Conservation (phyloP, 805 yeast genomes). For the Saccharomycopsis selenospora region DNA sequence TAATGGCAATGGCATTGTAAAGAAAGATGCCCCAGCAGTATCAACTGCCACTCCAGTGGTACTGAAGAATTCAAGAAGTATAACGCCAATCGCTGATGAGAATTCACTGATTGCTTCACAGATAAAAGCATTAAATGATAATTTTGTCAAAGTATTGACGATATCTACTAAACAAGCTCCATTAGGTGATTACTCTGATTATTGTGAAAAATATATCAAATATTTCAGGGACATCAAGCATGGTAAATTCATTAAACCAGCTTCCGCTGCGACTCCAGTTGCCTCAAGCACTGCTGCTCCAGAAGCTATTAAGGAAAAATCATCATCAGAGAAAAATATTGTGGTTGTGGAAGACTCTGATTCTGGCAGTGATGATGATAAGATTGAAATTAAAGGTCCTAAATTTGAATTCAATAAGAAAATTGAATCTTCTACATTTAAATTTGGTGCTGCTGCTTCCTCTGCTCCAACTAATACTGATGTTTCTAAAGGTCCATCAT, state of each 20-base stretch:
- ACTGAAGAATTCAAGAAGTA: too few species aligned
- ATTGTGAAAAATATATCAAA: constrained; percentile 20
- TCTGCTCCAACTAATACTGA: constrained; percentile 2
- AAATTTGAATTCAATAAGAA: constrained; percentile 6
- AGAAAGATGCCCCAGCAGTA: background rate
- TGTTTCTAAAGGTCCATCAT: constrained; percentile 16
- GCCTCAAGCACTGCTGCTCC: background rate
- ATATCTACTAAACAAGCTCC: constrained; percentile 16
- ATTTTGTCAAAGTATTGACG: constrained; percentile 13
- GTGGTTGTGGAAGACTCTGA: background rate
- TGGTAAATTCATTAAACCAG: background rate
- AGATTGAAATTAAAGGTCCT: constrained; percentile 18
- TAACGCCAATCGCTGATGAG: background rate
- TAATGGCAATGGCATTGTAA: background rate
- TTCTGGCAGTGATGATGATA: constrained; percentile 5
- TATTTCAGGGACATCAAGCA: constrained; percentile 15
- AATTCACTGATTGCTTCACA: constrained; percentile 14
- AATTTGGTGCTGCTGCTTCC: constrained; percentile 9
- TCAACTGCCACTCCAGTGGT: background rate
- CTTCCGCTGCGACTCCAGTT: background rate
- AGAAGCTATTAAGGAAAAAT: background rate
- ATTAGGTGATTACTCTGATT: constrained; percentile 16
- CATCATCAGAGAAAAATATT: background rate
- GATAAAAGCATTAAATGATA: constrained; percentile 21
- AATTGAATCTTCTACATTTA: constrained; percentile 2